Base-by-base conservation (phyloP, 208 protist species). In the Novymonas esmeraldas region DNA sequence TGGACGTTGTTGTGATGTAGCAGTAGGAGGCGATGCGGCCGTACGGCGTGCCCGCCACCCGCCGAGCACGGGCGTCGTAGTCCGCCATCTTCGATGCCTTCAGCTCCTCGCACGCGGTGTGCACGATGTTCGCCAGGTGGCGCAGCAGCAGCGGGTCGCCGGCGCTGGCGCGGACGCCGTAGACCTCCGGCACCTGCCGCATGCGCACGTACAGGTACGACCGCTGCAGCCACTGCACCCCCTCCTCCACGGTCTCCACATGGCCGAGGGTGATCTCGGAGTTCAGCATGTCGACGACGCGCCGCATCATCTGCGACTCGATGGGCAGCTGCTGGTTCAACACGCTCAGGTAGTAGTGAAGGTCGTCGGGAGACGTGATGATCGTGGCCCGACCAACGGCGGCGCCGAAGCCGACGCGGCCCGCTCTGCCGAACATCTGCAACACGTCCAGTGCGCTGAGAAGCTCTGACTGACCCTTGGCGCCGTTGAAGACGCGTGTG, bases 351-450 rank as follows among this genome's bases (percentile, higher is more conserved):
- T 99, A 99, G 84, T 99, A 99, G 51, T 99, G 94, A 11, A 99
- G 73, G 77, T 99, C 98, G 0, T 90, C 76, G 20, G 98, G 93
- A 0, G 98, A 99, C 11, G 99, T 98, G 64, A 99, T 88, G 64
- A 99, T 96, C 29, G 98, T 93, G 45, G 98, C 99, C 49, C 98
- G 97, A 63, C 99, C 99, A 1, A 92, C 71, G 0, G 70, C 67
- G 6, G 80, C 92, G 72, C 99, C 99, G 64, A 94, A 95, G 31
- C 91, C 91, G 22, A 98, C 96, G 64, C 99, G 92, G 18, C 99
- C 99, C 0, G 98, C 99, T 70, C 99, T 92, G 31, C 99, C 99
- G 24, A 99, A 93, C 98, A 99, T 99, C 84, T 99, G 99, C 66
- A 99, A 93, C 18, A 99, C 94, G 78, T 99, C 99, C 33, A 99